Evolutionary conservation across 495 filamentous ascomycete species (phyloP).

Genomic region (Penicillium flavigenum): DNA sequence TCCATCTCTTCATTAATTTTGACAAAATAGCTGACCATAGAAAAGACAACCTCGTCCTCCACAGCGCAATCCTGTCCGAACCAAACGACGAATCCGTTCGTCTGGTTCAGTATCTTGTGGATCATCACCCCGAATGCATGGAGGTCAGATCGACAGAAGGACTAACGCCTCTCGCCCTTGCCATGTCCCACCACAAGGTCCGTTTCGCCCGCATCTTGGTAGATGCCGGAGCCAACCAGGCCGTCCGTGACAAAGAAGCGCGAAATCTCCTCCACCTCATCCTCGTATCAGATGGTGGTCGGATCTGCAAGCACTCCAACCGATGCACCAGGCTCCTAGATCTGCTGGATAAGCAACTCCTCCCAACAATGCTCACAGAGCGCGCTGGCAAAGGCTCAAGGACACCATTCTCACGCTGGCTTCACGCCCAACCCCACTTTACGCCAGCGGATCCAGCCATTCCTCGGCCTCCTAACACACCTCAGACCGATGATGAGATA

Average conservation of each 20-base stretch:
- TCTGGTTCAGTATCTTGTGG: conserved; percentile 62
- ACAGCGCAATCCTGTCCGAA: conserved; percentile 58
- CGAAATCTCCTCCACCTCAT: conserved; percentile 62
- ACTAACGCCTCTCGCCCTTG: conserved; percentile 65
- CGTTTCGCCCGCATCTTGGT: conserved; percentile 60
- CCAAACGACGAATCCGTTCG: conserved; percentile 40
- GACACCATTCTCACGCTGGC: conserved; percentile 50
- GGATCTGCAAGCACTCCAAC: conserved; percentile 16
- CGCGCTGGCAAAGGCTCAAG: conserved; percentile 44
- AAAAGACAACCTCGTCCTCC: conserved; percentile 61
- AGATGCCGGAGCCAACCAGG: conserved; percentile 63
- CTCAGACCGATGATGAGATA: background rate
- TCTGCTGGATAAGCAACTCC: conserved; percentile 52
- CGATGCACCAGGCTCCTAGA: conserved; percentile 46
- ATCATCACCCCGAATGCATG: conserved; percentile 55
- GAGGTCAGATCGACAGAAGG: conserved; percentile 57
- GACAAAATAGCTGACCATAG: background rate
- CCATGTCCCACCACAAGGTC: conserved; percentile 50
- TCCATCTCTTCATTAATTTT: background rate
- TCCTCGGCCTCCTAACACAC: background rate
- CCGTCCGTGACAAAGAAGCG: conserved; percentile 47
- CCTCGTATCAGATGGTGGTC: conserved; percentile 26
- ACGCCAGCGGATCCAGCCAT: background rate
- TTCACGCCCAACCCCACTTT: conserved; percentile 17
- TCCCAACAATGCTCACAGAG: conserved; percentile 46